Evolutionary conservation across 768 basidiomycete genomes (phyloP).

Genomic region (Lanmaoa pseudosensibilis): DNA sequence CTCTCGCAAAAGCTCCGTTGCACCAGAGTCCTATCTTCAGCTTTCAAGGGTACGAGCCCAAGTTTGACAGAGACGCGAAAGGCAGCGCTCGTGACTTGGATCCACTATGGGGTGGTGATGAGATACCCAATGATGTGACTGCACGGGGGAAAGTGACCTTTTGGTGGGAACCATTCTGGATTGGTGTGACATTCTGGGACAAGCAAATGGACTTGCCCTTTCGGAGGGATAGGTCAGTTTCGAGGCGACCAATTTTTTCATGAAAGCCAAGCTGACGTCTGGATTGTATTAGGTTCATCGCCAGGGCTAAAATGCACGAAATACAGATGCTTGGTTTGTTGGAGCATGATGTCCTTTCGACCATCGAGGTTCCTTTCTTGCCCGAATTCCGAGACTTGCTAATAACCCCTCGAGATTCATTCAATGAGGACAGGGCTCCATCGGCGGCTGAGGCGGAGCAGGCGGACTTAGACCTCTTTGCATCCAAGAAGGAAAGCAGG

Average conservation of each 20-base stretch:
- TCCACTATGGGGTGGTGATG: slow-evolving; percentile 75
- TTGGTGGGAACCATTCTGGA: slow-evolving; percentile 93
- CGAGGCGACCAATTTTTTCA: neutral
- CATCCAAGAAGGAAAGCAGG: slow-evolving; percentile 43
- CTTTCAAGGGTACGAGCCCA: slow-evolving; percentile 70
- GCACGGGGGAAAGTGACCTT: slow-evolving; percentile 54
- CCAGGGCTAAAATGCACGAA: slow-evolving; percentile 95
- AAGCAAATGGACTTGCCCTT: slow-evolving; percentile 84
- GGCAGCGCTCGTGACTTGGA: slow-evolving; percentile 52
- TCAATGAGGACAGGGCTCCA: slow-evolving; percentile 36
- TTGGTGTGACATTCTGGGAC: slow-evolving; percentile 83
- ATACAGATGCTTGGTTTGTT: slow-evolving; percentile 93
- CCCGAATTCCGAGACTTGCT: slow-evolving; percentile 41
- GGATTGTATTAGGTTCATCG: slow-evolving; percentile 67
- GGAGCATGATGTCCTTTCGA: slow-evolving; percentile 87
- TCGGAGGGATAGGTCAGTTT: slow-evolving; percentile 64
- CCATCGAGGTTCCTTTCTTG: slow-evolving; percentile 83
- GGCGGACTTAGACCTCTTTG: slow-evolving; percentile 73
- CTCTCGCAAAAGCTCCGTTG: slow-evolving; percentile 86
- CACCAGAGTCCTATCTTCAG: slow-evolving; percentile 94
- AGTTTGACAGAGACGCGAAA: slow-evolving; percentile 49
- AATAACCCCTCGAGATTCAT: slow-evolving; percentile 34
- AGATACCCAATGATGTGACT: slow-evolving; percentile 38
- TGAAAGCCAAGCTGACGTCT: neutral
- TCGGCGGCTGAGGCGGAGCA: slow-evolving; percentile 63